These are phyloP conservation scores for Arthrobotrys pseudoclavata DNA, from an alignment of 2,329 filamentous ascomycete species.

Conservation along the genomic window DNA sequence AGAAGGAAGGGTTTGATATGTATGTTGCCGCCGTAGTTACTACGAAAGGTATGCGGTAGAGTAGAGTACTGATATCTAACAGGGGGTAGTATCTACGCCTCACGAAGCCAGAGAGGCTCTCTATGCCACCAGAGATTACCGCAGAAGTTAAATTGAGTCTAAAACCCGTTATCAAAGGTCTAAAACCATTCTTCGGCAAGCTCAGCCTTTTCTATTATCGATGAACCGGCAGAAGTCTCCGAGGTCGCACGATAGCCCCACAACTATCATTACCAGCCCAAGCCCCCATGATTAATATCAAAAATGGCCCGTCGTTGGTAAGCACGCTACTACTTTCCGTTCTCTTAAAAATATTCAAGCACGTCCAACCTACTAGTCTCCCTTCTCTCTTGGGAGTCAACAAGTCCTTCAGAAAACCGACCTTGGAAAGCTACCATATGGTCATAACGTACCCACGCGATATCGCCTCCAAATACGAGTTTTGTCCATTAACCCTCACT, in stretches of 20 bases:
- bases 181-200: too few species aligned
- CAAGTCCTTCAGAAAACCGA: neutral
- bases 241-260: too few species aligned
- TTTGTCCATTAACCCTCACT: slow-evolving; percentile 1
- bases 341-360: slow-evolving; percentile 17
- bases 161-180: too few species aligned
- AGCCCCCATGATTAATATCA: too few species aligned
- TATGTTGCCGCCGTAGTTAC: neutral
- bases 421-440: slow-evolving; percentile 44
- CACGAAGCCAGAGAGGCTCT: neutral
- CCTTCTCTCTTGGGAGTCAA: slow-evolving; percentile 12
- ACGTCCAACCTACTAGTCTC: slow-evolving; percentile 10
- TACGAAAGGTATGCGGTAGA: too few species aligned
- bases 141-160: neutral
- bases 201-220: too few species aligned
- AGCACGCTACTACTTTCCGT: neutral
- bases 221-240: too few species aligned
- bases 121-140: neutral
- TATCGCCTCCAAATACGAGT: slow-evolving; percentile 40
- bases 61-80: neutral
- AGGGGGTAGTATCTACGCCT: neutral
- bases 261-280: too few species aligned
- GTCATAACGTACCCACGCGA: slow-evolving; percentile 30
- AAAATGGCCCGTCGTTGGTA: neutral
- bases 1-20: neutral